Conservation (phyloP, 2,329 filamentous ascomycete genomes). For the Neurospora crassa region DNA sequence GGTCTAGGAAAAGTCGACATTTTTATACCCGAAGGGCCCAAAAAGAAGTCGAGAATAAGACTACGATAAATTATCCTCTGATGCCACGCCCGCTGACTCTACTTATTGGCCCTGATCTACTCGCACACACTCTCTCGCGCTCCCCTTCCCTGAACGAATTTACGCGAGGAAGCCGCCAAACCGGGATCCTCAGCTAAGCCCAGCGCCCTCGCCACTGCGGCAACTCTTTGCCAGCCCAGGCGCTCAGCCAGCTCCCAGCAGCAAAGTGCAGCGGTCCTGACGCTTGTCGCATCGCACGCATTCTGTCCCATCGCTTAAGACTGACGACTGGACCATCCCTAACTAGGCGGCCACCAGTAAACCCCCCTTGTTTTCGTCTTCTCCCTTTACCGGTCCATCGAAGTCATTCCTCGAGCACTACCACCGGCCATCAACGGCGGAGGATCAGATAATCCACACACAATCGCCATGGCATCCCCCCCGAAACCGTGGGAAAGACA, state of each 20-base stretch:
- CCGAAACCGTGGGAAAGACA: conserved; percentile 95
- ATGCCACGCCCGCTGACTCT: not conserved
- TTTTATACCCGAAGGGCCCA: not conserved
- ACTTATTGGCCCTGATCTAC: not conserved
- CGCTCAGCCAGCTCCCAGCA: not conserved
- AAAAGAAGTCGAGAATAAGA: not conserved
- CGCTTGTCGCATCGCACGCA: not conserved
- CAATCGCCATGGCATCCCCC: conserved; percentile 58
- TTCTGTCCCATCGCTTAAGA: not conserved
- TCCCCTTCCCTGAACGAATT: not conserved
- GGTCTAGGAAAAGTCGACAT: not conserved
- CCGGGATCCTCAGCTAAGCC: not conserved
- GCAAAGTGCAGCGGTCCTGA: not conserved
- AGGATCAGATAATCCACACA: not conserved
- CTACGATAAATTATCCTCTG: not conserved
- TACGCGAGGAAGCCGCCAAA: not conserved
- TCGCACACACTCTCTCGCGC: not conserved
- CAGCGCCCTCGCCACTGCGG: not conserved
- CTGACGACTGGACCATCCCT: not conserved
- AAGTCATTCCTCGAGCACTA: not conserved
- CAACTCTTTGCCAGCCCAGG: not conserved
- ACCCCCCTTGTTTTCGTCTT: not conserved
- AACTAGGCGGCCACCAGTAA: not conserved
- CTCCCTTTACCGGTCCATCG: not conserved
- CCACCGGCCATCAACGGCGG: not conserved